Evolutionary conservation across 371 early-diverging fungal species (phyloP), one percentile per base, ranked within the genome.

Genomic region (Syncephalastrum sp.): DNA sequence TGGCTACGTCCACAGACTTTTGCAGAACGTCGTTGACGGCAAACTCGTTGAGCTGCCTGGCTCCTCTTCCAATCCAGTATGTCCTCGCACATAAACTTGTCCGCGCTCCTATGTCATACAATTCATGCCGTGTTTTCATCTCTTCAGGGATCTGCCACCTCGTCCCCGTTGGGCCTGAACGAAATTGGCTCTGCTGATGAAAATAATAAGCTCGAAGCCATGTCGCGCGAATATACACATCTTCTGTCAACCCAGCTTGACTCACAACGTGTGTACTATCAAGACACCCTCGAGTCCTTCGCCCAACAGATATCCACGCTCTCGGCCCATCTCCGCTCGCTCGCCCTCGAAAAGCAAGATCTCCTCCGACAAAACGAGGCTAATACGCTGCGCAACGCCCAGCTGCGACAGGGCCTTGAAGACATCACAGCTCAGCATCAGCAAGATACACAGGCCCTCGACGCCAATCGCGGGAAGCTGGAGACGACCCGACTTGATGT

Each of bases 1-100:
- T 71, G 93, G 95, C 2, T 89, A 94, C 63, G 94, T 95, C 14
- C 97, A 96, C 69, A 84, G 95, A 3, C 56, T 96, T 61, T 82
- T 95, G 51, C 94, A 92, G 68, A 93, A 91, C 69, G 84, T 78
- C 61, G 70, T 81, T 1, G 95, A 94, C 61, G 94, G 94, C 12
- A 94, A 95, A 60, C 65, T 95, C 17, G 93, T 96, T 19, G 93
- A 94, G 53, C 65, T 94, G 42, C 89, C 91, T 0, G 74, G 83
- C 10, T 33, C 38, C 38, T 33, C 38, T 6, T 33, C 38, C 38
- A 33, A 33, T 33, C 38, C 38, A 2, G 38, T 33, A 33, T 10
- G 38, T 12, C 12, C 12, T 10, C 8, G 38, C 38, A 10, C 38
- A 33, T 33, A 10, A 10, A 10, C 6, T 8, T 33, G 10, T 8